Percentiles rank a stretch among this genome's conserved stretches.
Conservation (phyloP, 73 alveolate genomes). For the Paramecium sexaurelia region DNA sequence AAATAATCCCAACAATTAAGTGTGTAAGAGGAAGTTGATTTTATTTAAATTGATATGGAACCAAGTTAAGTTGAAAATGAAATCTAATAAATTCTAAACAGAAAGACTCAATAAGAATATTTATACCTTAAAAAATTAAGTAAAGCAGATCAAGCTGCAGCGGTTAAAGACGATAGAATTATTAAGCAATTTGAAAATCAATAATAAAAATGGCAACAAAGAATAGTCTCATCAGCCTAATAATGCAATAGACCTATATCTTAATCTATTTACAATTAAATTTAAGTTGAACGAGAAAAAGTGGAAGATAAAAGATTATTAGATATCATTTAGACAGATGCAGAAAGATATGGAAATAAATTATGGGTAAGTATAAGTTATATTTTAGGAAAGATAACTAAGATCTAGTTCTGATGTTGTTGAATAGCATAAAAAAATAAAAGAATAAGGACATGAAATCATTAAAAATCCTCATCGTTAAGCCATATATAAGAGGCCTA, state of each 20-base stretch:
- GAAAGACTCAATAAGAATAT: not conserved
- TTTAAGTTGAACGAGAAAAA: not conserved
- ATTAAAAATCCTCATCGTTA: not conserved
- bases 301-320: not conserved
- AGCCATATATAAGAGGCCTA: not conserved
- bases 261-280: slow-evolving; percentile 13
- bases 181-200: not conserved
- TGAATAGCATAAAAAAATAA: not conserved
- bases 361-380: not conserved
- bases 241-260: not conserved
- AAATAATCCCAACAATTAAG: not conserved
- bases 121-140: not conserved
- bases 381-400: slow-evolving; percentile 26
- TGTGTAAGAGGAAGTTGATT: not conserved
- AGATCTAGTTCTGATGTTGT: slow-evolving; percentile 14
- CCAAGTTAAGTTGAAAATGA: slow-evolving; percentile 21
- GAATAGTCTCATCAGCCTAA: not conserved
- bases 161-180: not conserved
- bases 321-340: not conserved
- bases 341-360: slow-evolving; percentile 42
- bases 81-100: not conserved
- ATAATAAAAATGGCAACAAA: not conserved
- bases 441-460: not conserved
- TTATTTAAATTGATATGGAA: slow-evolving; percentile 40
- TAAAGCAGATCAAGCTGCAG: slow-evolving; percentile 3